phyloP scores from a whole-genome alignment of 352 stramenopile species.

The Phytopythium aichiense region DNA sequence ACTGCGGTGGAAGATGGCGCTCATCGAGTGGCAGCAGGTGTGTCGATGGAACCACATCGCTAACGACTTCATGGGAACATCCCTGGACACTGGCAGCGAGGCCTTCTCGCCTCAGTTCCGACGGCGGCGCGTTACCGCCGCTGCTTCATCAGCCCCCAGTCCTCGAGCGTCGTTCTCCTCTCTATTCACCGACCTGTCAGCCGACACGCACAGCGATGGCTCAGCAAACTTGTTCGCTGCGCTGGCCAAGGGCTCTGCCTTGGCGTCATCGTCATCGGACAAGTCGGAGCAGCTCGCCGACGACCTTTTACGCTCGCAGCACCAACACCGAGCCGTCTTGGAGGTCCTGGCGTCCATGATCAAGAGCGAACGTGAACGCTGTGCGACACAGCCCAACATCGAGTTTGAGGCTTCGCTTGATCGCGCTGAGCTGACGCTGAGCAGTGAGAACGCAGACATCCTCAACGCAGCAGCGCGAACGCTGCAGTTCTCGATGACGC shows the following conservation, averaged over 20 bases:
- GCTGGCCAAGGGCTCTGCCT: not conserved
- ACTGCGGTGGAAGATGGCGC: constrained; percentile 63
- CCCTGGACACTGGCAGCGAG: constrained; percentile 5
- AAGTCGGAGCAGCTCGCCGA: constrained; percentile 42
- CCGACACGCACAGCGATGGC: not conserved
- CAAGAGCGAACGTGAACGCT: constrained; percentile 30
- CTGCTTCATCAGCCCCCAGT: constrained; percentile 14
- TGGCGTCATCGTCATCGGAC: constrained; percentile 16
- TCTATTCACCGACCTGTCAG: not conserved
- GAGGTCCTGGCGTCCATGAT: constrained; percentile 37
- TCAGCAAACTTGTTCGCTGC: not conserved
- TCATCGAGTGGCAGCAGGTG: constrained; percentile 47
- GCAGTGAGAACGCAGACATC: constrained; percentile 57
- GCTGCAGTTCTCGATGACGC: constrained; percentile 58
- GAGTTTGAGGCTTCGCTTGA: constrained; percentile 61
- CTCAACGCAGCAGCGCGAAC: constrained; percentile 35
- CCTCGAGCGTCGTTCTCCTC: not conserved
- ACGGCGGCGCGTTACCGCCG: constrained; percentile 3
- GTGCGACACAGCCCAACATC: constrained; percentile 43
- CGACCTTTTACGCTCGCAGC: constrained; percentile 39
- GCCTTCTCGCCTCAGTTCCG: constrained; percentile 41
- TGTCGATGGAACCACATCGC: constrained; percentile 54
- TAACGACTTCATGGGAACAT: constrained; percentile 28
- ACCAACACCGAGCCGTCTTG: constrained; percentile 42
- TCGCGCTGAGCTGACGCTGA: constrained; percentile 56